Evolutionary conservation across 108 stramenopile species (phyloP).

Genomic region (Phaeodactylum tricornutum): DNA sequence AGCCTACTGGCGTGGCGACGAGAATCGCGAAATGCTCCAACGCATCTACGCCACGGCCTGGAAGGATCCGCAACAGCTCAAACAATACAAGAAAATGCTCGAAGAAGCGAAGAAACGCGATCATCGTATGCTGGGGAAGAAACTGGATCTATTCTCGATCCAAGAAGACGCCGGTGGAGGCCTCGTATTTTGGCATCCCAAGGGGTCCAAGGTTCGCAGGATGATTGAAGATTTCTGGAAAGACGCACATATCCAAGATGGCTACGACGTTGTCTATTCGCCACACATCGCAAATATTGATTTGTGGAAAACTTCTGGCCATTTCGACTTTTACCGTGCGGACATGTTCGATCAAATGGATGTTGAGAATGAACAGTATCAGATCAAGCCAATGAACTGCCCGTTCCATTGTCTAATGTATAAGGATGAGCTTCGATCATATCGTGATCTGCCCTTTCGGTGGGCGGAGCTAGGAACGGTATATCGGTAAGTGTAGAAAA

Average conservation of each 20-base stretch:
- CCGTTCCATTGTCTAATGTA: conserved; percentile 99
- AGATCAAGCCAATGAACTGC: conserved; percentile 99
- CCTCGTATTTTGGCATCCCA: conserved; percentile 82
- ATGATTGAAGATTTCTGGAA: conserved; percentile 96
- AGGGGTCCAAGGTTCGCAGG: conserved; percentile 83
- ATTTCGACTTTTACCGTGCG: conserved; percentile 93
- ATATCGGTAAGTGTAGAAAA: conserved; percentile 43
- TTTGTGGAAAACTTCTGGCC: conserved; percentile 98
- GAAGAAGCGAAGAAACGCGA: conserved; percentile 96
- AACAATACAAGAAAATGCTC: conserved; percentile 77
- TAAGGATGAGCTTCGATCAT: conserved; percentile 87
- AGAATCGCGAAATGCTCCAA: conserved; percentile 88
- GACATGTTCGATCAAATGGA: conserved; percentile 99
- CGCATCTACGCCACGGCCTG: conserved; percentile 96
- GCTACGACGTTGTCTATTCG: conserved; percentile 94
- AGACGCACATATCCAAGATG: conserved; percentile 54
- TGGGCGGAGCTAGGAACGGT: conserved; percentile 98
- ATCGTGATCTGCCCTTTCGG: conserved; percentile 91
- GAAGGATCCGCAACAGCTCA: conserved; percentile 79
- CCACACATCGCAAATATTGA: conserved; percentile 96
- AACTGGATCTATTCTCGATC: conserved; percentile 92
- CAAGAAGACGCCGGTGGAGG: conserved; percentile 87
- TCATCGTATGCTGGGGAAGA: conserved; percentile 93
- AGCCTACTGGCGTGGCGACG: conserved; percentile 99
- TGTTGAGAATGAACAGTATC: conserved; percentile 91